Percentiles rank a stretch among this genome's conserved stretches.
phyloP scores from a whole-genome alignment of 345 rosid genomes.

The Conringia planisiliqua region DNA sequence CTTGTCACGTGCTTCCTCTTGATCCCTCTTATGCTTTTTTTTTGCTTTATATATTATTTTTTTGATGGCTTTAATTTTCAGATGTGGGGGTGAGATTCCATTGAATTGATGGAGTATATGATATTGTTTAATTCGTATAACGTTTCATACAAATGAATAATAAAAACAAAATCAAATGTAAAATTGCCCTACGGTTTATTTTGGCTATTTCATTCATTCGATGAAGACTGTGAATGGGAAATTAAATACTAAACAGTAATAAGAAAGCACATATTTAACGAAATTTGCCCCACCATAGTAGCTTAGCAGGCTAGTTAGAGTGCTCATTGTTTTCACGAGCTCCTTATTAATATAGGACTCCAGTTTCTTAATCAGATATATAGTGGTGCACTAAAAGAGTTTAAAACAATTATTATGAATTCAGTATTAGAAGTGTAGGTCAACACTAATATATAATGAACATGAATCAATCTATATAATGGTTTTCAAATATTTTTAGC shows the following conservation, averaged over 20 bases:
- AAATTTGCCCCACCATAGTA: conserved; percentile 3
- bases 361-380: neutral
- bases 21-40: conserved; percentile 14
- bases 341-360: neutral
- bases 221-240: neutral
- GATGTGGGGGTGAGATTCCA: neutral
- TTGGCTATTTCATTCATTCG: neutral
- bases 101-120: conserved; percentile 13
- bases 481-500: neutral
- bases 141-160: neutral
- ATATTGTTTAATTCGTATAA: conserved; percentile 11
- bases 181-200: neutral
- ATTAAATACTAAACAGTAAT: neutral
- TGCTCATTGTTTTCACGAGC: conserved; percentile 10
- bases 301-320: neutral
- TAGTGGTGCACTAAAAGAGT: neutral
- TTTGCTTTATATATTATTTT: neutral
- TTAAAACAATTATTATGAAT: neutral
- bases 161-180: neutral
- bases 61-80: conserved; percentile 30
- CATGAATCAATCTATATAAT: neutral
- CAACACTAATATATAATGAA: neutral
- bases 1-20: conserved; percentile 52
- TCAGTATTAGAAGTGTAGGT: neutral
- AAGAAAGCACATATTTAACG: neutral